Evolutionary conservation across 139 green algal genomes (phyloP), one percentile per base, ranked within the genome.

Genomic region (Micromonas commoda): DNA sequence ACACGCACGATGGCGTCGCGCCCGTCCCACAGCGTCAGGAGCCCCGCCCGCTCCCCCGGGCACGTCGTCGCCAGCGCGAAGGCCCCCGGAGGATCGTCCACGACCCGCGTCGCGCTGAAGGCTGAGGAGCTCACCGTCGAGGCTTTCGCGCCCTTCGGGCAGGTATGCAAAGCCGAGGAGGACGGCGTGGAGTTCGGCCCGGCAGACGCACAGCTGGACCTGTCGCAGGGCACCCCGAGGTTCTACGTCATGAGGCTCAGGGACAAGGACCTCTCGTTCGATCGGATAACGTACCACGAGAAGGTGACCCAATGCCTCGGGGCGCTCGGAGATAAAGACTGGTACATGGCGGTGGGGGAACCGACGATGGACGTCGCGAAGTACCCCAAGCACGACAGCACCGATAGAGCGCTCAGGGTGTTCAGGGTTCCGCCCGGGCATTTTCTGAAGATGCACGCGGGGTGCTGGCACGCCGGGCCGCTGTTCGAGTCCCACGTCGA

Each of bases 391-490:
- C 34, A 69, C 24, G 70, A 78, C 19, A 74, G n/a, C n/a, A n/a
- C n/a, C n/a, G n/a, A n/a, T n/a, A n/a, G n/a, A n/a, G n/a, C 90
- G 69, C 52, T 92, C 23, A 52, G 63, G 3, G 85, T 69, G 21
- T 92, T 91, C 76, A 54, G 76, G 0, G 79, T 94, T 24, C 88
- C 89, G 0, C 85, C 89, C 32, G 87, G 88, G 5, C 37, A 68
- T 13, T 90, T 91, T 68, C 65, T 96, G 24, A 96, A 94, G 81
- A 82, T 96, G 81, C 72, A 96, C 29, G 35, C 77, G 35, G 90
- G 84, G 28, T 94, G 89, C 24, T 96, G 91, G 88, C 86, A 93
- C 78, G 89, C 77, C 35, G 91, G 91, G 0, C 91, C 91, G 19
- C 69, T 92, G 31, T 95, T 94, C 81, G 76, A 89, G 16, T 80